Conservation (phyloP, 2,329 filamentous ascomycete genomes). For the Monosporascus sp. region DNA sequence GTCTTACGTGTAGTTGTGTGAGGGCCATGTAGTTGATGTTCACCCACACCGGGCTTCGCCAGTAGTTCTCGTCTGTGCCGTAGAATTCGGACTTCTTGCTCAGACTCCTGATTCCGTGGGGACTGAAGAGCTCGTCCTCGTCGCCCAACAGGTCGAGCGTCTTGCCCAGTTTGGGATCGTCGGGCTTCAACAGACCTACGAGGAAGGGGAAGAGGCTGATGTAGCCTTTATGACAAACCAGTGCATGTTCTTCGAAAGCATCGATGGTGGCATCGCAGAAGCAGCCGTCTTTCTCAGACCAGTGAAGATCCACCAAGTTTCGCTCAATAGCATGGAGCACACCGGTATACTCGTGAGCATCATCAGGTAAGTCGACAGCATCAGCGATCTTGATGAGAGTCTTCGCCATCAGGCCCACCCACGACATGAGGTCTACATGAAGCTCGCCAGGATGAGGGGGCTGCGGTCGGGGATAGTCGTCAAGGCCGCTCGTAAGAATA, state of each 20-base stretch:
- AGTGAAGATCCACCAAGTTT: conserved; percentile 92
- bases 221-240: conserved; percentile 96
- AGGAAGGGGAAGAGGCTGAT: conserved; percentile 91
- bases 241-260: conserved; percentile 82
- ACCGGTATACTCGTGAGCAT: conserved; percentile 65
- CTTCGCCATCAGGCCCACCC: conserved; percentile 95
- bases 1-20: conserved; percentile 67
- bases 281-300: conserved; percentile 72
- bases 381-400: conserved; percentile 77
- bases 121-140: conserved; percentile 83
- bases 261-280: conserved; percentile 97
- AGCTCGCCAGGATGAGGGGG: conserved; percentile 94
- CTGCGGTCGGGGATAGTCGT: conserved; percentile 92
- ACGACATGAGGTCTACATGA: conserved; percentile 89
- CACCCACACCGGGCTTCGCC: conserved; percentile 91
- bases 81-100: conserved; percentile 80
- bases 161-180: conserved; percentile 68
- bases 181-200: conserved; percentile 68
- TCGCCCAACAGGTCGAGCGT: conserved; percentile 74
- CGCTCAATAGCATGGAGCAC: conserved; percentile 71
- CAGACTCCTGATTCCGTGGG: conserved; percentile 81
- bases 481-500: conserved; percentile 86
- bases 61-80: conserved; percentile 93
- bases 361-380: conserved; percentile 69
- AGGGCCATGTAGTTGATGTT: conserved; percentile 92